A percentile compares a stretch with the other conserved stretches of the same genome.
These are phyloP conservation scores for Phytophthora cactorum DNA, from an alignment of 352 stramenopile genomes.

Conservation along the genomic window DNA sequence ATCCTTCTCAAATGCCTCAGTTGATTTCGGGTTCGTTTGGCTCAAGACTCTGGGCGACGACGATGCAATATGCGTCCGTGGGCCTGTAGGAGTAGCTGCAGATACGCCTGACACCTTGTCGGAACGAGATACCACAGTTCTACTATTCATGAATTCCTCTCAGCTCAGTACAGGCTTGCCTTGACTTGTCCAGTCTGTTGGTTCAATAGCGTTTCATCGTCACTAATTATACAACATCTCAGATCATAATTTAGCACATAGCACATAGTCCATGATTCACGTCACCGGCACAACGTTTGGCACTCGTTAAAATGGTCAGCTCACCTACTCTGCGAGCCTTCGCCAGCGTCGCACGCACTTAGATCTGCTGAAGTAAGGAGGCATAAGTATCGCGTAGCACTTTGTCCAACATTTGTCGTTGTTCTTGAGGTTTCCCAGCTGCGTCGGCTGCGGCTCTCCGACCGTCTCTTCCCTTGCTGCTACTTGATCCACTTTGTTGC, in stretches of 20 bases:
- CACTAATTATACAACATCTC: not conserved
- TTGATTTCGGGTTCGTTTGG: constrained; percentile 16
- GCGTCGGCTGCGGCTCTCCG: constrained; percentile 19
- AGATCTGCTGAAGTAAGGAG: constrained; percentile 45
- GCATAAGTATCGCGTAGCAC: constrained; percentile 46
- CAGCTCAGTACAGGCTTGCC: not conserved
- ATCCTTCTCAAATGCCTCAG: not conserved
- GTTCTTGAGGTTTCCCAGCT: constrained; percentile 32
- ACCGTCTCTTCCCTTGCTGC: constrained; percentile 21
- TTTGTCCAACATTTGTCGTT: constrained; percentile 40
- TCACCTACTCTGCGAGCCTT: constrained; percentile 10
- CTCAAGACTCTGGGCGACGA: constrained; percentile 15
- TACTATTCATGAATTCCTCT: constrained; percentile 23
- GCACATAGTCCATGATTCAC: not conserved
- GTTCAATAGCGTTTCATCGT: constrained; percentile 24
- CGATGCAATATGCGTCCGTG: constrained; percentile 9
- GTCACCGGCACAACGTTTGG: constrained; percentile 6
- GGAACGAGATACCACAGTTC: constrained; percentile 5
- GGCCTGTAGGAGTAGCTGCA: constrained; percentile 15
- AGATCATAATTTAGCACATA: not conserved
- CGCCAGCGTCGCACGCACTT: not conserved
- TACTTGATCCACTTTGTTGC: constrained; percentile 32
- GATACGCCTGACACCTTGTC: constrained; percentile 27
- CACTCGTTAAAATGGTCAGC: constrained; percentile 10
- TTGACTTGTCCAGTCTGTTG: constrained; percentile 12